Percentiles rank a stretch among this genome's conserved stretches.
Conservation (phyloP, 2,329 filamentous ascomycete species). For the Conoideocrella luteorostrata region DNA sequence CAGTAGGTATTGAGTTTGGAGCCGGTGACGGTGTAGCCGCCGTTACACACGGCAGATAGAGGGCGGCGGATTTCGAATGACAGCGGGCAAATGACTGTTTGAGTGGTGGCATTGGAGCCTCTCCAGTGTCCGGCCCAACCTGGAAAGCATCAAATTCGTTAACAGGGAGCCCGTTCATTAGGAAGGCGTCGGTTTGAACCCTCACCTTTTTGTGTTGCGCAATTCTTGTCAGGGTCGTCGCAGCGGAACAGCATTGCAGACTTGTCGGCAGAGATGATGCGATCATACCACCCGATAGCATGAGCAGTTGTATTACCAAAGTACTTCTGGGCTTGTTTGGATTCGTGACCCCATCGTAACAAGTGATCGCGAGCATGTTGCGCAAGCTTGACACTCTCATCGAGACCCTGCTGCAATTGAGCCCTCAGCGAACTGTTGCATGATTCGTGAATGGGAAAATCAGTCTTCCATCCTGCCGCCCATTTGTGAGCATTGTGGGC, state of each 20-base stretch:
- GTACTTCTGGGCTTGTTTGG: conserved; percentile 57
- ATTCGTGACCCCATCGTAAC: conserved; percentile 49
- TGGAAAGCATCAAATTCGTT: no score
- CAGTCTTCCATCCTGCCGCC: conserved; percentile 21
- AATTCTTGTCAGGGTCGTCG: conserved; percentile 63
- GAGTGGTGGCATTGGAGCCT: no score
- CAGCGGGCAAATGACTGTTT: conserved; percentile 63
- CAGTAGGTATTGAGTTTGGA: conserved; percentile 55
- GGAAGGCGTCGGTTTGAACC: conserved; percentile 57
- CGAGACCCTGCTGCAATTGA: conserved; percentile 50
- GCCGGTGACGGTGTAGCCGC: conserved; percentile 55
- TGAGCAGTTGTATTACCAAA: conserved; percentile 56
- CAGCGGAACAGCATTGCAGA: conserved; percentile 56
- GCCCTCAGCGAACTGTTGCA: conserved; percentile 57
- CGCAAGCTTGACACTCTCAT: conserved; percentile 52
- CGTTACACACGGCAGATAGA: conserved; percentile 53
- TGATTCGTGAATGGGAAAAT: conserved; percentile 52
- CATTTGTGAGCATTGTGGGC: no score
- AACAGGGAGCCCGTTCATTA: no score
- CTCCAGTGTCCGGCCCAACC: no score
- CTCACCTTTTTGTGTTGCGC: conserved; percentile 45
- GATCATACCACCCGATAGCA: conserved; percentile 56
- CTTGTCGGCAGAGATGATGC: conserved; percentile 52
- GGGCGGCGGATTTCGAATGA: conserved; percentile 53
- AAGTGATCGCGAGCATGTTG: conserved; percentile 58